Evolutionary conservation across 2,329 filamentous ascomycete species (phyloP), one percentile per base, ranked within the genome.

Genomic region (Ophiostoma montium): DNA sequence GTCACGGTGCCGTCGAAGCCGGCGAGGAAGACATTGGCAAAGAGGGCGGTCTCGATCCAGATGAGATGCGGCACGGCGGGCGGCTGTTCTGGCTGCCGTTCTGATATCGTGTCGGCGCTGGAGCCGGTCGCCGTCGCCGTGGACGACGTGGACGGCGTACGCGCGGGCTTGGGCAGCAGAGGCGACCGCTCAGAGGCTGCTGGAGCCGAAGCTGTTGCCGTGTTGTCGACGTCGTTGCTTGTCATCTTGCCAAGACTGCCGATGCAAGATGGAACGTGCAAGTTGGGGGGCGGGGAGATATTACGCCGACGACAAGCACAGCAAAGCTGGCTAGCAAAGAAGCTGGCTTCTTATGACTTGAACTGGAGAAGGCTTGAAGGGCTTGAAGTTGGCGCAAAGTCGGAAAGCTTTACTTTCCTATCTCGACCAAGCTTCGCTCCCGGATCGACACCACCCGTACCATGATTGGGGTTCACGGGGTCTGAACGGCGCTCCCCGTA

Each of bases 1-100:
- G 83, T 87, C 50, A 87, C 71, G 0, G 83, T 87, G 3, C 78
- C 75, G 60, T 87, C 83, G 56, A 86, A 86, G 2, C 76, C 77
- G 23, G 74, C 74, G 9, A 82, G 68, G 51, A 82, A 82, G 7
- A 82, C 76, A 53, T 81, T 82, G 39, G 72, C 69, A 66, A 80
- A 78, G 56, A 82, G 78, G 30, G 77, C 75, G 8, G 75, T 59
- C 62, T 80, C 68, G 46, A 80, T 76, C 71, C 71, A 74, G 35
- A 70, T 13, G 53, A 80, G 78, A n/a, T 72, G 71, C 2, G 47
- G 45, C 2, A 52, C 27, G n/a, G 31, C 32, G 6, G 46, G 19
- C 7, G 31, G 13, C 23, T 35, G 35, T 6, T 16, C 12, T 1
- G 38, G 27, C 3, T 39, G 36, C 2, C n/a, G 42, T 6, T 21